phyloP scores from a whole-genome alignment of 2,329 filamentous ascomycete species.

The Fusarium mundagurra region DNA sequence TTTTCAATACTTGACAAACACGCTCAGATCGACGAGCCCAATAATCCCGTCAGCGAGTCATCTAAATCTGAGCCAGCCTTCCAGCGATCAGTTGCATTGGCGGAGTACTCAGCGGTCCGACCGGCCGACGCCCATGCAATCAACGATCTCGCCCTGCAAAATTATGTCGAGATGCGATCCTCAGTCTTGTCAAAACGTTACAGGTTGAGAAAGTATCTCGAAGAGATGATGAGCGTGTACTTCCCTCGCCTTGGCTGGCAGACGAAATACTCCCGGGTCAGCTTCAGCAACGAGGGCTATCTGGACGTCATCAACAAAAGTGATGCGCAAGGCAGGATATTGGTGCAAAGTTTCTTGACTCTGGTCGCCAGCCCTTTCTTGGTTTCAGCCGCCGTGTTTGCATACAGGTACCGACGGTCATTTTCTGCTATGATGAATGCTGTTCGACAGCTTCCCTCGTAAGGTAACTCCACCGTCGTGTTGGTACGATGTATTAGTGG shows the following conservation, averaged over 20 bases:
- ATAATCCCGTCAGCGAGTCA: conserved; percentile 50
- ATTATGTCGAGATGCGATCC: conserved; percentile 93
- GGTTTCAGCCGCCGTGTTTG: conserved; percentile 36
- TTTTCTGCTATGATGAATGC: conserved; percentile 33
- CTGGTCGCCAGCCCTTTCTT: conserved; percentile 48
- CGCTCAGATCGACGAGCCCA: conserved; percentile 56
- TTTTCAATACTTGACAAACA: conserved; percentile 84
- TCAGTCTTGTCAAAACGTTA: conserved; percentile 84
- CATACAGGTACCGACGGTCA: conserved; percentile 42
- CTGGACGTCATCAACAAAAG: conserved; percentile 80
- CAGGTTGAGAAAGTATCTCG: conserved; percentile 82
- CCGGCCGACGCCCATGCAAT: conserved; percentile 86
- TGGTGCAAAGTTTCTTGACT: conserved; percentile 58
- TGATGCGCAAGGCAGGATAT: conserved; percentile 71
- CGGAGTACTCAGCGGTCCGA: conserved; percentile 78
- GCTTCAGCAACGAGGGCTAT: conserved; percentile 93
- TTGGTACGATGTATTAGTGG: not conserved
- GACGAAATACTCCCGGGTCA: conserved; percentile 92
- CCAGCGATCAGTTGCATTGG: conserved; percentile 72
- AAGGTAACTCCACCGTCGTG: not conserved
- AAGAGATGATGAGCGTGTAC: conserved; percentile 82
- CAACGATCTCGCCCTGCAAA: conserved; percentile 89
- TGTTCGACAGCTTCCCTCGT: conserved; percentile 18
- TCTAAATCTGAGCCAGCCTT: conserved; percentile 57
- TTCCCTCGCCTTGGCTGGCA: conserved; percentile 84